Conservation (phyloP, 2,329 filamentous ascomycete genomes). For the Calonectria leucothoes region DNA sequence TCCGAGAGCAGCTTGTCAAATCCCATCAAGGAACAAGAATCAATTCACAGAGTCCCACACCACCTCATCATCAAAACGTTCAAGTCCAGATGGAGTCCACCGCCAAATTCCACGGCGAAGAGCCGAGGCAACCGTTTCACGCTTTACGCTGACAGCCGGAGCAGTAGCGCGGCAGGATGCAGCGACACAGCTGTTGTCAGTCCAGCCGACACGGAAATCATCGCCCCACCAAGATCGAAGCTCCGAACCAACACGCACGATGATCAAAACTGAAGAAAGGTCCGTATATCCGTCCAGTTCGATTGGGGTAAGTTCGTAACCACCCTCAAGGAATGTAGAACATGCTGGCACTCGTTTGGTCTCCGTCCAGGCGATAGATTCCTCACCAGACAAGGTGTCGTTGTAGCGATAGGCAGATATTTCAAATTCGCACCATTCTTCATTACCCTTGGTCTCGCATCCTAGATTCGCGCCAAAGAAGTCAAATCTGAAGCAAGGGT, state of each 20-base stretch:
- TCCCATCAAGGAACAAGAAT: conserved; percentile 26
- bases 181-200: conserved; percentile 54
- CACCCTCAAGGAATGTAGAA: conserved; percentile 45
- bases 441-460: conserved; percentile 49
- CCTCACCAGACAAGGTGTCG: conserved; percentile 44
- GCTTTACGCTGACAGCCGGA: conserved; percentile 43
- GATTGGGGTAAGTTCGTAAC: conserved; percentile 50
- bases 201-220: conserved; percentile 55
- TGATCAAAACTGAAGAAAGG: conserved; percentile 53
- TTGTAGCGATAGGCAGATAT: conserved; percentile 55
- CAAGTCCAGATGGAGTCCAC: conserved; percentile 47
- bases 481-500: conserved; percentile 53
- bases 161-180: conserved; percentile 47
- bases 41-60: conserved; percentile 46
- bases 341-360: conserved; percentile 53
- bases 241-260: conserved; percentile 50
- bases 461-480: conserved; percentile 53
- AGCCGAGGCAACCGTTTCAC: conserved; percentile 46
- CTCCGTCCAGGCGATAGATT: conserved; percentile 54
- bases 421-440: conserved; percentile 55
- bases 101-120: conserved; percentile 48
- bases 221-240: conserved; percentile 56
- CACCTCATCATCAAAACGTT: conserved; percentile 47
- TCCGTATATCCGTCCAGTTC: conserved; percentile 52
- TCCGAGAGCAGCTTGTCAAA: conserved; percentile 41